phyloP scores from a whole-genome alignment of 129 eudicot species.

The Scalesia atractyloides region DNA sequence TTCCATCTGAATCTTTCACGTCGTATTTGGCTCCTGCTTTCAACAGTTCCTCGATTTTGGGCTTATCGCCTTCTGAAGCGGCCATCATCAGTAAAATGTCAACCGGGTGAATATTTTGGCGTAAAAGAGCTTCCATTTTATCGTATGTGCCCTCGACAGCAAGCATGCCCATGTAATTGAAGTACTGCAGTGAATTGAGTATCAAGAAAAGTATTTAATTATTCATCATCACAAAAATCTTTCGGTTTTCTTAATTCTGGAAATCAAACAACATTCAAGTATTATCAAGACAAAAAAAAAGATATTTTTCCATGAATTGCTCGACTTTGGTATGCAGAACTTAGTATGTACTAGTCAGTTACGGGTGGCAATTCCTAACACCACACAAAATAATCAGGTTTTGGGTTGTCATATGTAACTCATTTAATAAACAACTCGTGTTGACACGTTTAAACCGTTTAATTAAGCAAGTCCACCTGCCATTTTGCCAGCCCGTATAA shows the following conservation, averaged over 20 bases:
- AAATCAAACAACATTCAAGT: too few relatives aligned
- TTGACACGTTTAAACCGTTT: too few relatives aligned
- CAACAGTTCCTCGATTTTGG: slow-evolving; percentile 77
- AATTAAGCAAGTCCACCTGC: too few relatives aligned
- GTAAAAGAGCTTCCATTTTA: slow-evolving; percentile 90
- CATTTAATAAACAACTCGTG: too few relatives aligned
- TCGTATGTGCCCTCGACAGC: slow-evolving; percentile 97
- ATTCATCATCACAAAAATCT: not conserved
- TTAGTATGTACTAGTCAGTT: too few relatives aligned
- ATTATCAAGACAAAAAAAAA: too few relatives aligned
- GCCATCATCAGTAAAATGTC: slow-evolving; percentile 94
- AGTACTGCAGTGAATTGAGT: slow-evolving; percentile 52
- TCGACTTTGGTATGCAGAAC: too few relatives aligned
- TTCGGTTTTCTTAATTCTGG: slow-evolving; percentile 10
- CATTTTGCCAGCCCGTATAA: slow-evolving; percentile 59
- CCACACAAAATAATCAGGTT: too few relatives aligned
- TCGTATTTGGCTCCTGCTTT: slow-evolving; percentile 87
- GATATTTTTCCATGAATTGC: not conserved
- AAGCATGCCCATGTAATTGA: slow-evolving; percentile 99
- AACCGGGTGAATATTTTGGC: slow-evolving; percentile 83
- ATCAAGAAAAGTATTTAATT: not conserved
- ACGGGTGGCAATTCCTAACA: too few relatives aligned
- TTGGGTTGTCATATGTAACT: too few relatives aligned
- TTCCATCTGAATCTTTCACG: slow-evolving; percentile 78
- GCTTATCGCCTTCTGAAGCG: slow-evolving; percentile 81